Base-by-base conservation (phyloP, 495 filamentous ascomycete genomes). In the Chaetomium tenue region DNA sequence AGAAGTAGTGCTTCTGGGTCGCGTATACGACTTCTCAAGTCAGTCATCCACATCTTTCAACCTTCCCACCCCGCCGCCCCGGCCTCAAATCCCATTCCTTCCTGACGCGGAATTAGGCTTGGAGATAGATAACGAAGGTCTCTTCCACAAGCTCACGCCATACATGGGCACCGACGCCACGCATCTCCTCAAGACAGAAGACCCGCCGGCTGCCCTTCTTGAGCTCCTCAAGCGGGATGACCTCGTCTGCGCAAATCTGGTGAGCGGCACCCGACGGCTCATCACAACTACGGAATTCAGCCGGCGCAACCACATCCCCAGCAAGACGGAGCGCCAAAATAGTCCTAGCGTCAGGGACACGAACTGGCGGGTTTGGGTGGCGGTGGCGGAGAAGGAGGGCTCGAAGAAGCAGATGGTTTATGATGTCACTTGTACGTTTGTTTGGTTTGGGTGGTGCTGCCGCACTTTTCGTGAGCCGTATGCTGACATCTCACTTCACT, bases 391-490 rank as follows among this genome's bases (percentile, higher is more conserved):
- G 4, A 26, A 25, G 13, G 25, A 1, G 0, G 37, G 40, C 9
- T 28, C 39, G 39, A n/a, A 22, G 57, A 48, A 44, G 47, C 7
- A 25, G 54, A 15, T 42, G 55, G 54, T 64, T 0, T 58, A 40
- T 16, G 54, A 64, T 52, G 62, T 64, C 20, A 64, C 62, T 3
- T 2, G 62, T 64, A 48, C 2, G 62, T 58, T 25, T 39, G n/a
- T n/a, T n/a, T n/a, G n/a, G 18, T 11, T 11, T 22, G 9, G 20
- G 15, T 30, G 60, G 13, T 11, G 39, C 39, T 40, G 39, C n/a
- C n/a, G n/a, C n/a, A n/a, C n/a, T n/a, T n/a, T 40, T 40, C 30
- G 30, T 33, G 7, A 11, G 13, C 9, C 13, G 39, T 40, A 40
- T 12, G 39, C 39, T 40, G 13, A 15, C 30, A 33, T 33, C 30